Evolutionary conservation across 768 basidiomycete genomes (phyloP).

Genomic region (Trametes cingulata): DNA sequence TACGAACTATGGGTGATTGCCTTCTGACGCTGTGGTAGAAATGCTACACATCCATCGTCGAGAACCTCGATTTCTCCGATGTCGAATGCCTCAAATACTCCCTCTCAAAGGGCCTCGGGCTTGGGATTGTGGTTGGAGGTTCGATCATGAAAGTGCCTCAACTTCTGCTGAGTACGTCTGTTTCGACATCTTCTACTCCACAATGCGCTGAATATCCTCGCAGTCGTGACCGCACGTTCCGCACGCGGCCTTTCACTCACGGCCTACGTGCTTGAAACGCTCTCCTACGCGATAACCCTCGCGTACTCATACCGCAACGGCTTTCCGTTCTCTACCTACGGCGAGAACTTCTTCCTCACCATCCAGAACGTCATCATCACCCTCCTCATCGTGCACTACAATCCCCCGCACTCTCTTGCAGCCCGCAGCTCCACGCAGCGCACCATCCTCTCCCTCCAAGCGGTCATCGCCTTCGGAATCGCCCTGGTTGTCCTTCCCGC

Average conservation of each 20-base stretch:
- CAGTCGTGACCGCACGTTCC: slow-evolving; percentile 72
- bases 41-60: slow-evolving; percentile 89
- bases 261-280: slow-evolving; percentile 88
- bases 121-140: slow-evolving; percentile 91
- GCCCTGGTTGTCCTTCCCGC: slow-evolving; percentile 51
- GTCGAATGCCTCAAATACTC: slow-evolving; percentile 88
- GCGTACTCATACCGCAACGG: slow-evolving; percentile 81
- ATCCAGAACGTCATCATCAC: slow-evolving; percentile 88
- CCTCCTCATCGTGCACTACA: slow-evolving; percentile 76
- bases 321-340: slow-evolving; percentile 97
- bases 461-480: slow-evolving; percentile 43
- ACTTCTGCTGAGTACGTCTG: slow-evolving; percentile 71
- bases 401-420: slow-evolving; percentile 37
- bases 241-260: slow-evolving; percentile 86
- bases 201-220: background rate
- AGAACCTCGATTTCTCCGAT: slow-evolving; percentile 77
- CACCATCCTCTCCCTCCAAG: slow-evolving; percentile 35
- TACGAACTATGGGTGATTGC: background rate
- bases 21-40: slow-evolving; percentile 47
- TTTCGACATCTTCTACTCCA: background rate
- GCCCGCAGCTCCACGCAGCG: slow-evolving; percentile 28
- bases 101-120: slow-evolving; percentile 87
- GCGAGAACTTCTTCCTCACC: slow-evolving; percentile 94
- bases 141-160: slow-evolving; percentile 97
- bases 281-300: slow-evolving; percentile 86